A percentile compares a stretch with the other conserved stretches of the same genome.
Evolutionary conservation across 2,329 filamentous ascomycete species (phyloP).

Genomic region (Pleochaeta shiraiana): DNA sequence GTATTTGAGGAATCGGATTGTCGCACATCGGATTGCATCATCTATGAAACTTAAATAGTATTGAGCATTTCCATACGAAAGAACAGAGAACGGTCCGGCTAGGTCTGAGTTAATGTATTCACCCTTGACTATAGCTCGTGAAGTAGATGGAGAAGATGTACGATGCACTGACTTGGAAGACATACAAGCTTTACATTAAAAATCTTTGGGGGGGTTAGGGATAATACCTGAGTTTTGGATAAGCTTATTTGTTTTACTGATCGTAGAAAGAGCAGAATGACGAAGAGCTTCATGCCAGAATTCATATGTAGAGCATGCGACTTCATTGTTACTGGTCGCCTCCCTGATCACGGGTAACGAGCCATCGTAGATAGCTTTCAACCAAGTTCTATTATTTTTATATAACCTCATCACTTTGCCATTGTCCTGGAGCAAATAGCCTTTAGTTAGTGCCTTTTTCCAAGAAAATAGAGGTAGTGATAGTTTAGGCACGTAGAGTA

Average conservation of each 20-base stretch:
- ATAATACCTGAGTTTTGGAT: not conserved
- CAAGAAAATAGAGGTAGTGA: not conserved
- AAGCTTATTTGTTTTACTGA: not conserved
- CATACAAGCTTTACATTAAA: not conserved
- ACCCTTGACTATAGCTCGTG: not conserved
- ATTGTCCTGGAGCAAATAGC: not conserved
- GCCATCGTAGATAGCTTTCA: not conserved
- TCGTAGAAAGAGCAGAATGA: not conserved
- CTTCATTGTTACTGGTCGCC: not conserved
- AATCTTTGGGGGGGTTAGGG: not conserved
- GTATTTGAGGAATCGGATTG: not conserved
- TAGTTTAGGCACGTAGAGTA: not conserved
- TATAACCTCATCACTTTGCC: not conserved
- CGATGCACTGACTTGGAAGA: not conserved
- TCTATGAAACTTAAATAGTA: not conserved
- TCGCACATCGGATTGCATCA: not conserved
- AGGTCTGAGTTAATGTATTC: not conserved
- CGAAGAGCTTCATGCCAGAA: conserved; percentile 3
- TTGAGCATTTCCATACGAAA: not conserved
- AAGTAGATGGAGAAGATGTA: not conserved
- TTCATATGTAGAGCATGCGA: not conserved
- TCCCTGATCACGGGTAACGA: not conserved
- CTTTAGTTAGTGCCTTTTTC: not conserved
- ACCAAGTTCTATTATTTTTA: not conserved
- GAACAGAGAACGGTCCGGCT: not conserved